Evolutionary conservation across 192 early-diverging fungal species (phyloP), one percentile per base, ranked within the genome.

Genomic region (Coemansia sp.): DNA sequence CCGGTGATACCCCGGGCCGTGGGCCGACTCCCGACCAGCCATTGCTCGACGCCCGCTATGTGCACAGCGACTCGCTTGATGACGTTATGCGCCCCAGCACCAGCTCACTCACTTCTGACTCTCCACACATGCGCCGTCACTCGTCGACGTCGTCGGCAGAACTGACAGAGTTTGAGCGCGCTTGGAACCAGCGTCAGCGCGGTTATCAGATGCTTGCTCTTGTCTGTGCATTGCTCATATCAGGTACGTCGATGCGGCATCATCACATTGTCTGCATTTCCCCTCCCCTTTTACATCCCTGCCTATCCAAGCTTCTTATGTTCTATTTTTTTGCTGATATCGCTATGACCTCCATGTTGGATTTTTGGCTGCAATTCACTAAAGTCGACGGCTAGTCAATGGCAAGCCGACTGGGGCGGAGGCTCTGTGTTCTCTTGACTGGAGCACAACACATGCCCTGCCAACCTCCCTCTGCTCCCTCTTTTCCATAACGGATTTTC

Each of bases 161-260:
- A 1, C 52, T 60, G 34, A 64, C 72, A 3, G 61, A 58, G 15
- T 68, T 68, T 52, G 65, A 56, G 60, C 57, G 48, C 11, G 62
- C 50, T 4, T 67, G 54, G 59, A 49, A 43, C 30, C 67, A 64
- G 39, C 50, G 41, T 6, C 47, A 43, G 36, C 75, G 78, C 53
- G 59, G 77, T 19, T 82, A 78, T 50, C 79, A 83, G 64, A 18
- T 76, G 2, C 39, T 84, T 54, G 83, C 83, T 17, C 73, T 83
- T 15, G 39, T 64, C 1, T 85, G 81, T 50, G 79, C 74, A 20
- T 64, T 85, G 34, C 78, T 81, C 24, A 73, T 85, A 49, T 77
- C 81, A 53, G 72, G 83, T 82, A 82, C 37, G 70, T 60, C 9
- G 42, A n/a, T n/a, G n/a, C n/a, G n/a, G n/a, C n/a, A n/a, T n/a